phyloP scores from a whole-genome alignment of 2,329 filamentous ascomycete species.

The Penicillium sp. region DNA sequence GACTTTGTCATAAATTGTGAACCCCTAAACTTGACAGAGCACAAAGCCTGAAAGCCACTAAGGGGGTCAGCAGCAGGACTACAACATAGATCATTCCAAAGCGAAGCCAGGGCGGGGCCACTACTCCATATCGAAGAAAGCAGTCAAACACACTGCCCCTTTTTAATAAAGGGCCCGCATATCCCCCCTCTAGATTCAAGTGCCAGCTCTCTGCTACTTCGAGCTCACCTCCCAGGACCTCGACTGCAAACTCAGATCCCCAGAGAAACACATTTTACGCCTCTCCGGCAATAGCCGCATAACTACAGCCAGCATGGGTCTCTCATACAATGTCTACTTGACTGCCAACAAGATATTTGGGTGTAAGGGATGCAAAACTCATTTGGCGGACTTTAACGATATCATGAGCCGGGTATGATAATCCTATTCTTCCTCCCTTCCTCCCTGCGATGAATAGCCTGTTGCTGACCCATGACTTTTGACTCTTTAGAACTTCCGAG shows the following conservation, averaged over 20 bases:
- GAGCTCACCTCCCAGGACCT: conserved; percentile 23
- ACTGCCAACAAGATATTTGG: conserved; percentile 84
- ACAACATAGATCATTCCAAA: background rate
- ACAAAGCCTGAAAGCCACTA: background rate
- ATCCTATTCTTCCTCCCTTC: background rate
- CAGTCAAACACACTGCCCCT: conserved; percentile 4
- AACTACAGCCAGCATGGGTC: conserved; percentile 62
- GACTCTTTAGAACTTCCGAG: conserved; percentile 79
- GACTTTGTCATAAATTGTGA: background rate
- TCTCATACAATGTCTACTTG: conserved; percentile 88
- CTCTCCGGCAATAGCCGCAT: conserved; percentile 5
- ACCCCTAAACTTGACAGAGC: background rate
- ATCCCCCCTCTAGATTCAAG: background rate
- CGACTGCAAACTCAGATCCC: conserved; percentile 2
- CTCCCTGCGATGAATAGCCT: background rate
- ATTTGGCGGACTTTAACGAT: conserved; percentile 91
- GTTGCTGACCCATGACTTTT: conserved; percentile 12
- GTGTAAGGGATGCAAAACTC: conserved; percentile 92
- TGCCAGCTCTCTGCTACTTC: conserved; percentile 7
- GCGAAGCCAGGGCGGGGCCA: conserved; percentile 10
- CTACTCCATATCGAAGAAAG: conserved; percentile 2
- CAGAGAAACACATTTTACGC: background rate
- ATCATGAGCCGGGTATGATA: conserved; percentile 79
- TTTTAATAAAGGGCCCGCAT: conserved; percentile 6
- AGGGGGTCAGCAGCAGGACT: background rate